Conservation (phyloP, 306 rosid genomes). For the Astragalus glycyphyllos region DNA sequence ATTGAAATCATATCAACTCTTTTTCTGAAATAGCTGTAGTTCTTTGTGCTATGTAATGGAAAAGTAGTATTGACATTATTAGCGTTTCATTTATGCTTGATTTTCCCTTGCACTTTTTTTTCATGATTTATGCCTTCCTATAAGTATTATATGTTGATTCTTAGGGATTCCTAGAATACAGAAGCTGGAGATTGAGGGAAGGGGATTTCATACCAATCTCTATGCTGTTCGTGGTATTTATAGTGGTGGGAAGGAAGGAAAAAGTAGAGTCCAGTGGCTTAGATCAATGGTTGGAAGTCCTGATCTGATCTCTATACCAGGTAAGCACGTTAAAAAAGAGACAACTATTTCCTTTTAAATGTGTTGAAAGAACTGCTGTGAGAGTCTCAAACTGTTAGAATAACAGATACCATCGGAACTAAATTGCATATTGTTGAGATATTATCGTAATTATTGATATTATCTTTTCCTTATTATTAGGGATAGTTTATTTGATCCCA, state of each 20-base stretch:
- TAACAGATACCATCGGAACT: background rate
- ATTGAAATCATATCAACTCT: background rate
- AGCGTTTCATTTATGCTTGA: constrained; percentile 28
- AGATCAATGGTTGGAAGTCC: constrained; percentile 99
- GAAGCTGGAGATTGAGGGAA: constrained; percentile 96
- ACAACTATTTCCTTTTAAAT: constrained; percentile 6
- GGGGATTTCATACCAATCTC: constrained; percentile 97
- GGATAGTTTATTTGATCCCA: no score
- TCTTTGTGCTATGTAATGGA: constrained; percentile 14
- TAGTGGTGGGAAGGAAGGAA: constrained; percentile 98
- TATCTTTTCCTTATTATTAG: no score
- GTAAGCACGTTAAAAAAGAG: constrained; percentile 50
- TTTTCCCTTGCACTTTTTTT: constrained; percentile 15
- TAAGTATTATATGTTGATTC: constrained; percentile 21
- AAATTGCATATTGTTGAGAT: background rate
- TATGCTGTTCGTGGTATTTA: constrained; percentile 90
- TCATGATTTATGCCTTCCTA: constrained; percentile 9
- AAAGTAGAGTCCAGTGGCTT: constrained; percentile 96
- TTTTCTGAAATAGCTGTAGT: background rate
- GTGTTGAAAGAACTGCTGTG: constrained; percentile 6
- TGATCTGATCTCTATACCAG: constrained; percentile 94
- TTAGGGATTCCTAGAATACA: constrained; percentile 90
- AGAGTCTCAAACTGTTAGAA: background rate
- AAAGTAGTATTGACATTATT: constrained; percentile 8
- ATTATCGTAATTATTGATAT: no score